Evolutionary conservation across 768 basidiomycete genomes (phyloP).

Genomic region (Suillus spraguei): DNA sequence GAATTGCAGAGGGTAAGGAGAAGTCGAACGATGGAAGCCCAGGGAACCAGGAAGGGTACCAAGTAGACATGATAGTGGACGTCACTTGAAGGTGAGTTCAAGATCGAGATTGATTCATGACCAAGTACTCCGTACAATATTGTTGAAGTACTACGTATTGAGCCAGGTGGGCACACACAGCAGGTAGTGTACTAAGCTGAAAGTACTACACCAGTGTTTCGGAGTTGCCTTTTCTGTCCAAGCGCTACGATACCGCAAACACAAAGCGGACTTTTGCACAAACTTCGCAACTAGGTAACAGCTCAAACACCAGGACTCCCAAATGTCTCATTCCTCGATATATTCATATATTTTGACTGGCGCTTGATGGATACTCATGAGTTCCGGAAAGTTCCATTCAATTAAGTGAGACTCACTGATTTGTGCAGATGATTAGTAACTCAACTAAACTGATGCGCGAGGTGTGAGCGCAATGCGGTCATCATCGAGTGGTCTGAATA

Average conservation of each 20-base stretch:
- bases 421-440: too few relatives aligned
- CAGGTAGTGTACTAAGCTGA: too few relatives aligned
- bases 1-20: conserved; percentile 69
- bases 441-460: not conserved
- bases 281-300: not conserved
- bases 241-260: not conserved
- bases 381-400: not conserved
- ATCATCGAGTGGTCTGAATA: conserved; percentile 34
- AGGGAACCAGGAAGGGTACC: conserved; percentile 59
- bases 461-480: conserved; percentile 32
- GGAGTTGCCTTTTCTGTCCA: conserved; percentile 8
- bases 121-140: not conserved
- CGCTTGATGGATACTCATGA: not conserved
- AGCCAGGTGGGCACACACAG: conserved; percentile 6
- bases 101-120: conserved; percentile 3
- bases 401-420: not conserved
- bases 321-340: not conserved
- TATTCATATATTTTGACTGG: too few relatives aligned
- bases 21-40: conserved; percentile 66
- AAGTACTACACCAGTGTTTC: not conserved
- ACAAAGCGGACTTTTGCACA: not conserved
- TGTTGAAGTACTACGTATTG: conserved; percentile 8
- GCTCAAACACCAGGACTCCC: not conserved
- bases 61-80: conserved; percentile 43
- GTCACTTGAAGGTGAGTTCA: conserved; percentile 5